These are phyloP conservation scores for Leucosporidium scottii DNA, from an alignment of 768 basidiomycete genomes.

Conservation along the genomic window DNA sequence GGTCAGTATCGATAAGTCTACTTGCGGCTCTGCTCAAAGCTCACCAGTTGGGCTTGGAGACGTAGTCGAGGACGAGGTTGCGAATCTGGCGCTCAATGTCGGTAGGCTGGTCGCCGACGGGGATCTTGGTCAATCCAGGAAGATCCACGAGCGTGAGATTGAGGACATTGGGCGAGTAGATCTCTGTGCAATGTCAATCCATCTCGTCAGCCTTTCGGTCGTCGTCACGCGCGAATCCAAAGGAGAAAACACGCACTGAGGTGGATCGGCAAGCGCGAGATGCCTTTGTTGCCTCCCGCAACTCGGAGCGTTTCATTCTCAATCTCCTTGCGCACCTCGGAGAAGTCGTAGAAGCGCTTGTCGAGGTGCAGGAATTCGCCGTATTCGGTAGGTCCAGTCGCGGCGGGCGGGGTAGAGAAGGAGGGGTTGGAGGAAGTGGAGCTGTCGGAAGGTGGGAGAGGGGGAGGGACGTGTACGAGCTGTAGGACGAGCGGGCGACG, in stretches of 20 bases:
- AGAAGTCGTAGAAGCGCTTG: slow-evolving; percentile 92
- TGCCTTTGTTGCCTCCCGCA: slow-evolving; percentile 97
- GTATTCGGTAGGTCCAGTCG: slow-evolving; percentile 57
- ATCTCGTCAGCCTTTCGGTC: not conserved
- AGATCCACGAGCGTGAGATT: slow-evolving; percentile 94
- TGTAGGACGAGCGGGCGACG: slow-evolving; percentile 91
- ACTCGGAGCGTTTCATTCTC: slow-evolving; percentile 90
- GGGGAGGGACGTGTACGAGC: slow-evolving; percentile 79
- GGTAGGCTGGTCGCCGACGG: slow-evolving; percentile 81
- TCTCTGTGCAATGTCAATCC: slow-evolving; percentile 44
- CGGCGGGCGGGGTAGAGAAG: slow-evolving; percentile 1
- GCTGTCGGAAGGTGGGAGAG: slow-evolving; percentile 40
- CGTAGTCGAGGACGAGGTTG: slow-evolving; percentile 87
- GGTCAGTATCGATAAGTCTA: not conserved
- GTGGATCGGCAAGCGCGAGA: slow-evolving; percentile 91
- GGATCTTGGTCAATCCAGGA: slow-evolving; percentile 94
- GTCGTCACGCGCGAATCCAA: not conserved
- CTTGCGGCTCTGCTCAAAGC: slow-evolving; percentile 32
- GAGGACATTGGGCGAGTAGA: slow-evolving; percentile 90
- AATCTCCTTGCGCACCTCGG: slow-evolving; percentile 89
- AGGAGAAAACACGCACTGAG: slow-evolving; percentile 44
- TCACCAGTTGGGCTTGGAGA: slow-evolving; percentile 91
- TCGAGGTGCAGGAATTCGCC: slow-evolving; percentile 95
- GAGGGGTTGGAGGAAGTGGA: slow-evolving; percentile 41
- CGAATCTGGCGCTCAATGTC: slow-evolving; percentile 97